Percentiles rank a stretch among this genome's conserved stretches.
Conservation (phyloP, 306 rosid genomes). For the Quercus gilva region DNA sequence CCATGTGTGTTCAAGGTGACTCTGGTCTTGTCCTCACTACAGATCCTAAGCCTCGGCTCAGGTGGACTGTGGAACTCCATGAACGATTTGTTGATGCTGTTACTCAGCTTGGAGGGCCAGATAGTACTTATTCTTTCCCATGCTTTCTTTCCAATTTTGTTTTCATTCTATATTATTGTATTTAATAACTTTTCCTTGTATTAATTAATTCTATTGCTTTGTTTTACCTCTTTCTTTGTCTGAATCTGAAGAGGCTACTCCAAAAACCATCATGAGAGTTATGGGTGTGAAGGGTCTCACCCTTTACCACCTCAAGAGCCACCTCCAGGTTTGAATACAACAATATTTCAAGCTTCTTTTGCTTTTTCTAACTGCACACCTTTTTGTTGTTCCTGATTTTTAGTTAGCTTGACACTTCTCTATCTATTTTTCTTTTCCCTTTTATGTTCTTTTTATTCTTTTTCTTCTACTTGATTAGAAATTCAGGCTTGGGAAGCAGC, state of each 20-base stretch:
- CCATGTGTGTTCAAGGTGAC: conserved; percentile 97
- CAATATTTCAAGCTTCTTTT: conserved; percentile 23
- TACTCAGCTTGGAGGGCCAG: conserved; percentile 98
- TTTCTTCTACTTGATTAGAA: conserved; percentile 47
- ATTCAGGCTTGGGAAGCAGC: conserved; percentile 98
- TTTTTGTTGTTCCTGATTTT: conserved; percentile 11
- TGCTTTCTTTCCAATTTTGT: not conserved
- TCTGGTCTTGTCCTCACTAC: conserved; percentile 99
- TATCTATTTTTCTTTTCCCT: not conserved
- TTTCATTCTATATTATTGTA: not conserved
- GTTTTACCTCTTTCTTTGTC: not conserved
- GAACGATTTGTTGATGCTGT: conserved; percentile 99
- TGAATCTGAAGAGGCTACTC: conserved; percentile 79
- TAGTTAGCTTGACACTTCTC: conserved; percentile 17
- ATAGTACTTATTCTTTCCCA: conserved; percentile 47
- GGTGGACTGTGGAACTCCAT: conserved; percentile 98
- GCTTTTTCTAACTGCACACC: conserved; percentile 17
- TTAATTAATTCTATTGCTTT: not conserved
- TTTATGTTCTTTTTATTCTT: conserved; percentile 19
- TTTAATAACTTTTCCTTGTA: not conserved
- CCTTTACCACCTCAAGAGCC: conserved; percentile 99
- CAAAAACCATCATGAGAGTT: conserved; percentile 98
- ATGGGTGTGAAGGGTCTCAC: conserved; percentile 99
- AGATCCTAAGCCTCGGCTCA: conserved; percentile 96
- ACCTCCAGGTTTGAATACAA: conserved; percentile 78